Percentiles rank a stretch among this genome's conserved stretches.
These are phyloP conservation scores for Neofusicoccum sp. DNA, from an alignment of 2,329 filamentous ascomycete genomes.

Conservation along the genomic window DNA sequence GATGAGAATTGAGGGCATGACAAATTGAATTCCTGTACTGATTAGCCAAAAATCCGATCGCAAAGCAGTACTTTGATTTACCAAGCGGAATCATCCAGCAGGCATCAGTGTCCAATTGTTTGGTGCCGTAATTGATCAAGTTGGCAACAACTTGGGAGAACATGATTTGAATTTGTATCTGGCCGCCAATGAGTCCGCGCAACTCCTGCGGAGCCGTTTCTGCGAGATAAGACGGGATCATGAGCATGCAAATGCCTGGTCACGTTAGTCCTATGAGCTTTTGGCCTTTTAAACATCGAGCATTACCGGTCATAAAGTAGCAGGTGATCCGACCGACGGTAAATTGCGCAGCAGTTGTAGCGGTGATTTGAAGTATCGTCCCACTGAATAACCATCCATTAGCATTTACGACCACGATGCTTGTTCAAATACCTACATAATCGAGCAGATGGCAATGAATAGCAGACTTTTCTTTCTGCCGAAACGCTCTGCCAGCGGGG, in stretches of 20 bases:
- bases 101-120: slow-evolving; percentile 11
- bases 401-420: background rate
- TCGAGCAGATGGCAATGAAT: slow-evolving; percentile 13
- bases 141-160: slow-evolving; percentile 15
- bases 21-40: slow-evolving; percentile 2
- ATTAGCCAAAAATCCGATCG: background rate
- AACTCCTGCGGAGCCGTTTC: slow-evolving; percentile 13
- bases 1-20: slow-evolving; percentile 11
- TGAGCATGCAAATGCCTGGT: slow-evolving; percentile 14
- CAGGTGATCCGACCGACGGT: slow-evolving; percentile 12
- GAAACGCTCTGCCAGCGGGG: slow-evolving; percentile 15
- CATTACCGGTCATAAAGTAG: slow-evolving; percentile 17
- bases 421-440: background rate
- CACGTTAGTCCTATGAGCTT: background rate
- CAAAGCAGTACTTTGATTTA: background rate
- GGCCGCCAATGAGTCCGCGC: slow-evolving; percentile 12
- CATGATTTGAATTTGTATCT: slow-evolving; percentile 19
- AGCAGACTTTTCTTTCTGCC: slow-evolving; percentile 15
- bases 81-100: slow-evolving; percentile 18
- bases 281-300: background rate
- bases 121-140: slow-evolving; percentile 15
- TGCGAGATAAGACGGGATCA: slow-evolving; percentile 18
- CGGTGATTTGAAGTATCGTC: slow-evolving; percentile 9
- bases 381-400: background rate
- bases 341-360: slow-evolving; percentile 9